These are phyloP conservation scores for Lachancea thermotolerans DNA, from an alignment of 805 yeast genomes.

Conservation along the genomic window DNA sequence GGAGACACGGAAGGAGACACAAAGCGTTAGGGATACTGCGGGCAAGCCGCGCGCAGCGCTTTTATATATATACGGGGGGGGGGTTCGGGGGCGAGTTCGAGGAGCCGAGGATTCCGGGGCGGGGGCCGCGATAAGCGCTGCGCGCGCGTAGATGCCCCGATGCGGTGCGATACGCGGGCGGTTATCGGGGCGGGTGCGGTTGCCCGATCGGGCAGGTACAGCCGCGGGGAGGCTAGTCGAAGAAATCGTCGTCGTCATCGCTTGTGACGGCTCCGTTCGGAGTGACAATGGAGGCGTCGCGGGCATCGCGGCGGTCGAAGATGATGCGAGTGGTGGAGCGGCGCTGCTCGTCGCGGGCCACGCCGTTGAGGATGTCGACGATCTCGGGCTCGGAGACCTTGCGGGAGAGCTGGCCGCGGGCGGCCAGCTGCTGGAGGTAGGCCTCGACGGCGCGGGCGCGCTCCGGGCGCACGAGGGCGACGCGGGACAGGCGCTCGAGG, in stretches of 20 bases:
- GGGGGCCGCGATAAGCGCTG: too few species aligned
- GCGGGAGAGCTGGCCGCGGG: slow-evolving; percentile 63
- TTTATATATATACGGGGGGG: too few species aligned
- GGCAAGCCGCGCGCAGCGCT: too few species aligned
- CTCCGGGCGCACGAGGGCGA: slow-evolving; percentile 84
- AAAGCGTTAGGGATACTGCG: background rate
- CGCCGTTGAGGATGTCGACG: slow-evolving; percentile 74
- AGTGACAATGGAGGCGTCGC: slow-evolving; percentile 27
- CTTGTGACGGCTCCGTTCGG: slow-evolving; percentile 22
- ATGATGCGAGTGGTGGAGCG: slow-evolving; percentile 61
- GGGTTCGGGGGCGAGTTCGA: too few species aligned
- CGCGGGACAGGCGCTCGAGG: slow-evolving; percentile 79
- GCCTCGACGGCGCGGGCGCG: slow-evolving; percentile 85
- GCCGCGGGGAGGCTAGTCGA: slow-evolving; percentile 32
- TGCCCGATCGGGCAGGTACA: slow-evolving; percentile 3
- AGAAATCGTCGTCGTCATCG: slow-evolving; percentile 38
- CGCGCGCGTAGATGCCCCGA: too few species aligned
- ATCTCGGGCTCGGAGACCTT: slow-evolving; percentile 78
- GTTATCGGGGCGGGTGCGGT: too few species aligned
- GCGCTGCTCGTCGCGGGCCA: slow-evolving; percentile 66
- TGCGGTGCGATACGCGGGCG: background rate
- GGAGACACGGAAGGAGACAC: background rate
- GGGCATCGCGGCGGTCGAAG: slow-evolving; percentile 42
- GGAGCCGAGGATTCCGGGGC: too few species aligned
- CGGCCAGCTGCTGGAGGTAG: slow-evolving; percentile 62